Evolutionary conservation across 2,329 filamentous ascomycete species (phyloP), one percentile per base, ranked within the genome.

Genomic region (Xylaria sp.): DNA sequence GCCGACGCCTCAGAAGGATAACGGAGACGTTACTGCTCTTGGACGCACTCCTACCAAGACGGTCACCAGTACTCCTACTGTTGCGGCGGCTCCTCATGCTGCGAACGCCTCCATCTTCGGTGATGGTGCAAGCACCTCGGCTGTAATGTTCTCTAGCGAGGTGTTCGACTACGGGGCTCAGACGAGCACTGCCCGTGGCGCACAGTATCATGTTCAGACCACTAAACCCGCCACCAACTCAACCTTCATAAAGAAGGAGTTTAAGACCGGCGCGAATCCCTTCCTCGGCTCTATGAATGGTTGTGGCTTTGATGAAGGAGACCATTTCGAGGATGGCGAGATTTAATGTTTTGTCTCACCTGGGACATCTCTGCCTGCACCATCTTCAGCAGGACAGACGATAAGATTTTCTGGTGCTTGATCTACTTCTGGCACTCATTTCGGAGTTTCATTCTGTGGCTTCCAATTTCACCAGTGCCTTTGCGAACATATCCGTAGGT

Each of bases 271-370:
- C 25, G 6, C 25, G 33, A 56, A 63, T 38, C 33, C 45, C 20
- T 66, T 66, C 53, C 7, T 53, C 29, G 11, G 33, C 15, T 22
- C 57, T 7, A 22, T 27, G 13, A 31, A 33, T 29, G 13, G 9
- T 20, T 27, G 11, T 20, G 20, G 9, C n/a, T 58, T 44, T n/a
- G 22, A 17, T 7, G 20, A 44, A 3, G 54, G 51, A 4, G 54
- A 50, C 13, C 15, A 55, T 25, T 72, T 75, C 22, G 70, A 72
- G 3, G 79, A 81, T 15, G 81, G 79, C 47, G 81, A 82, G 71
- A 76, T 79, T 62, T 82, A 66, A 73, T 56, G 11, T 2, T 29
- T 7, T 10, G 7, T 25, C 38, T 5, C 13, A 6, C 25, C 27
- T 50, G 6, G 3, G 25, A 31, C 10, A 50, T 17, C 25, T 31